A percentile compares a stretch with the other conserved stretches of the same genome.
Evolutionary conservation across 1,284 basidiomycete genomes (phyloP).

Genomic region (Malassezia brasiliensis): DNA sequence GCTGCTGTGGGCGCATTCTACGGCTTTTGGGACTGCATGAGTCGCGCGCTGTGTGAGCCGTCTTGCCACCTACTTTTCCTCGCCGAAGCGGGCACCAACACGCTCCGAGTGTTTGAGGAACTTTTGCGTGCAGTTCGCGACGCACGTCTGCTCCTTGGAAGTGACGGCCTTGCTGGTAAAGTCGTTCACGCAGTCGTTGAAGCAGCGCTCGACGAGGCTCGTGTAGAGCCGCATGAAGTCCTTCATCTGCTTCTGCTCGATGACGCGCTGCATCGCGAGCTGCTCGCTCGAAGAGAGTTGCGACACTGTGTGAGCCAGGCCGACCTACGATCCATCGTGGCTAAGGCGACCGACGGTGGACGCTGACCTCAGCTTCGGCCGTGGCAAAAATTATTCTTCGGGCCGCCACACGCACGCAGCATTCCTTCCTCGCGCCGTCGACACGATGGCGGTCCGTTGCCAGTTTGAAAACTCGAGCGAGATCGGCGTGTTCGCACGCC

Average conservation of each 20-base stretch:
- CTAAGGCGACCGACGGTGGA: constrained; percentile 1
- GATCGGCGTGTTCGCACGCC: constrained; percentile 67
- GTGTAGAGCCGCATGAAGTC: constrained; percentile 94
- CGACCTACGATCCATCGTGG: constrained; percentile 28
- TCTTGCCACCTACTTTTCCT: constrained; percentile 38
- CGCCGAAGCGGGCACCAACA: constrained; percentile 71
- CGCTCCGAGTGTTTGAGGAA: constrained; percentile 95
- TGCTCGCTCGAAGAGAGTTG: constrained; percentile 38
- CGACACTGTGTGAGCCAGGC: constrained; percentile 28
- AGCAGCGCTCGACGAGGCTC: constrained; percentile 90
- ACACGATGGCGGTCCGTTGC: constrained; percentile 38
- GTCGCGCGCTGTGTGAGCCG: constrained; percentile 10
- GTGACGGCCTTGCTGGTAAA: constrained; percentile 89
- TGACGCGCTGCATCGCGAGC: constrained; percentile 41
- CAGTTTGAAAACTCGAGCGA: constrained; percentile 93
- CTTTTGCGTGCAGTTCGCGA: constrained; percentile 68
- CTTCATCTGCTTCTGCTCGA: constrained; percentile 68
- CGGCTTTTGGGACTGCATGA: constrained; percentile 16
- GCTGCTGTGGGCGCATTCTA: not conserved
- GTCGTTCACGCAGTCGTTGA: constrained; percentile 87
- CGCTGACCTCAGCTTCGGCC: constrained; percentile 21
- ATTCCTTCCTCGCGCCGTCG: not conserved
- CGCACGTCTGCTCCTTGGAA: constrained; percentile 67
- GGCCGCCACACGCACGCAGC: not conserved
- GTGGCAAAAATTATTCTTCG: not conserved